These are phyloP conservation scores for Lithocarpus polystachyus DNA, from an alignment of 306 rosid genomes.

Conservation along the genomic window DNA sequence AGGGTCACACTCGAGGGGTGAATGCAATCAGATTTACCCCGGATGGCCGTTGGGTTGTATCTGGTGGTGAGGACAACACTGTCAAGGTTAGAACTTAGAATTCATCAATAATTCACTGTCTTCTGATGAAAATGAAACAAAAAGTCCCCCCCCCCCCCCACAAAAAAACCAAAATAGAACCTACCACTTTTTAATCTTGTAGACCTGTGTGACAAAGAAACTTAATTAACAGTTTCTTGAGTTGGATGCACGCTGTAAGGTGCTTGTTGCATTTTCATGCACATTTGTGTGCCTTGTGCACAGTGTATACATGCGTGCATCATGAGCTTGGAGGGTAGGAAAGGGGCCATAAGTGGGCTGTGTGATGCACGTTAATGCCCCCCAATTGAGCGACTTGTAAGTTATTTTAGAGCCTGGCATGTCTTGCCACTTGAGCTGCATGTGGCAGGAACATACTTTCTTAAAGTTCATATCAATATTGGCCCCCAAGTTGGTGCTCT, in stretches of 20 bases:
- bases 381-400: not conserved
- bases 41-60: constrained; percentile 99
- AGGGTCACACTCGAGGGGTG: constrained; percentile 98
- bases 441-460: not conserved
- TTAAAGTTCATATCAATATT: not conserved
- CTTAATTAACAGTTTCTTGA: not conserved
- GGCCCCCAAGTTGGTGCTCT: not conserved
- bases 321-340: too few relatives aligned
- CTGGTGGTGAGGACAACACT: constrained; percentile 98
- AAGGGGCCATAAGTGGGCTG: not conserved
- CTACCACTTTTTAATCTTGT: not conserved
- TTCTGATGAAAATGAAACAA: not conserved
- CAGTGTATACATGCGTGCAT: not conserved
- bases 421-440: not conserved
- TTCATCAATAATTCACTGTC: not conserved
- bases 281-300: not conserved
- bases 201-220: not conserved
- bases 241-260: not conserved
- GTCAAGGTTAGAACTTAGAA: constrained; percentile 66
- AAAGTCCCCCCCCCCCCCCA: not conserved
- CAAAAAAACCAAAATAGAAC: too few relatives aligned
- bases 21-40: constrained; percentile 98
- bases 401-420: not conserved
- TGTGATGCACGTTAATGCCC: not conserved
- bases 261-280: not conserved